These are phyloP conservation scores for Myrmaecium sp. DNA, from an alignment of 2,329 filamentous ascomycete genomes.

Conservation along the genomic window DNA sequence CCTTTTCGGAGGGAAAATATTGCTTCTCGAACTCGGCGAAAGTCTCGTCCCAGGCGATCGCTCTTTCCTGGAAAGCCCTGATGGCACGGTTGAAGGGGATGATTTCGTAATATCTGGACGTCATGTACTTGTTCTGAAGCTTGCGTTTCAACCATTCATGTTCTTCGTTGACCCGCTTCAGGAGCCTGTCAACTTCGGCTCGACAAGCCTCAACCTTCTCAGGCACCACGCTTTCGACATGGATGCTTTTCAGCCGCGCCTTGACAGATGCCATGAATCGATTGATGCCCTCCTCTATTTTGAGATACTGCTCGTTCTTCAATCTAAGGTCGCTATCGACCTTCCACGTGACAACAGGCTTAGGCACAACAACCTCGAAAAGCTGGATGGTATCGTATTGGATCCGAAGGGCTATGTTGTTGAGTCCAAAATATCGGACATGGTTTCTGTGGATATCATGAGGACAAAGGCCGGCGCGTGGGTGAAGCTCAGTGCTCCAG, in stretches of 20 bases:
- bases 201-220: conserved; percentile 75
- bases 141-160: conserved; percentile 56
- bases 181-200: conserved; percentile 61
- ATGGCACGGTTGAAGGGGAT: conserved; percentile 83
- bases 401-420: conserved; percentile 69
- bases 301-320: conserved; percentile 79
- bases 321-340: conserved; percentile 84
- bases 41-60: conserved; percentile 78
- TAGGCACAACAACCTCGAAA: conserved; percentile 84
- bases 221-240: conserved; percentile 75
- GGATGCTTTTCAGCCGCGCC: conserved; percentile 69
- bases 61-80: conserved; percentile 80
- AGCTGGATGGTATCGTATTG: conserved; percentile 88
- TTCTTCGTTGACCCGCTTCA: conserved; percentile 69
- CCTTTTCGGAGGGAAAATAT: conserved; percentile 87
- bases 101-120: conserved; percentile 90
- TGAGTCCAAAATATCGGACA: conserved; percentile 78
- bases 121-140: conserved; percentile 79
- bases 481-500: conserved; percentile 73
- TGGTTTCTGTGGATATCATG: conserved; percentile 91
- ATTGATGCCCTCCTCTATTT: conserved; percentile 65
- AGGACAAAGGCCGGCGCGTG: conserved; percentile 58
- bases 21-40: conserved; percentile 86
- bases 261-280: conserved; percentile 81
- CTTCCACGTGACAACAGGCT: conserved; percentile 88